Conservation (phyloP, 1,284 basidiomycete genomes). For the Pseudozyma sp. region DNA sequence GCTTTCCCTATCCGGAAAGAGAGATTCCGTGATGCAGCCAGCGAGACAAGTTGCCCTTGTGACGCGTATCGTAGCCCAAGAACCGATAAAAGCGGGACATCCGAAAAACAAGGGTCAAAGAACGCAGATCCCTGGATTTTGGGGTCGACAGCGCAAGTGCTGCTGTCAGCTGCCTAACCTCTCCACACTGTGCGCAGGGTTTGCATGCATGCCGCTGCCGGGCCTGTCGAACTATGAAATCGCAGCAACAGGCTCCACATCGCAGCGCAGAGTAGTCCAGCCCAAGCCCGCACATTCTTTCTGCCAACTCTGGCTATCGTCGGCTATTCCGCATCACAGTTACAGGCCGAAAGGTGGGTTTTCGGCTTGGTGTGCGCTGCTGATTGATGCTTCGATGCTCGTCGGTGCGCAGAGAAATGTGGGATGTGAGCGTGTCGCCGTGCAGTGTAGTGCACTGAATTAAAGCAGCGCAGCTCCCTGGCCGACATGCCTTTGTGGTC, state of each 20-base stretch:
- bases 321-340: constrained; percentile 31
- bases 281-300: too few relatives aligned
- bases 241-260: background rate
- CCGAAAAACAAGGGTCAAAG: constrained; percentile 14
- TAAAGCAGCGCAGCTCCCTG: too few relatives aligned
- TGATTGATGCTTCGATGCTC: too few relatives aligned
- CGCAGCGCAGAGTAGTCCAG: too few relatives aligned
- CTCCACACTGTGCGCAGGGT: too few relatives aligned
- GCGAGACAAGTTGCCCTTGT: background rate
- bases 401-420: background rate
- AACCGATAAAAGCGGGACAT: constrained; percentile 33
- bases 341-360: background rate
- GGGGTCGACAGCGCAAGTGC: too few relatives aligned
- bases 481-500: too few relatives aligned
- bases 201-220: background rate
- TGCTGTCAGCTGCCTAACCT: too few relatives aligned
- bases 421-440: too few relatives aligned
- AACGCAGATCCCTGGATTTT: too few relatives aligned
- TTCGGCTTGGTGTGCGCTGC: background rate
- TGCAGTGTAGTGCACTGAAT: too few relatives aligned
- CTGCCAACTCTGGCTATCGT: constrained; percentile 22
- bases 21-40: background rate
- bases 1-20: background rate
- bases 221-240: background rate
- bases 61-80: background rate